Evolutionary conservation across 2,329 filamentous ascomycete genomes (phyloP).

Genomic region (Gliomastix tumulicola): DNA sequence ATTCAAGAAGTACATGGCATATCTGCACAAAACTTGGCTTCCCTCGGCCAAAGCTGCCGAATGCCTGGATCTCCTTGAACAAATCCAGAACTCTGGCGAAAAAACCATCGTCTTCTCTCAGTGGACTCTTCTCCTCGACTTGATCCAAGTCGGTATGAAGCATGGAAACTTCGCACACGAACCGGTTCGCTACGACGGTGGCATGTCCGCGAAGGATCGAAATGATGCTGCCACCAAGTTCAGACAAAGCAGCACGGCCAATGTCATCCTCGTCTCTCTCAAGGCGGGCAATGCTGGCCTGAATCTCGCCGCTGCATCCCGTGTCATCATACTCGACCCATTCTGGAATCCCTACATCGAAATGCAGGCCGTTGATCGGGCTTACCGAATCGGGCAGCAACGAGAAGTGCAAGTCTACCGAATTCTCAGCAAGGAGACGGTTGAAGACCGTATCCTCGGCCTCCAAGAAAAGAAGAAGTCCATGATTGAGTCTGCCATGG

Average conservation of each 20-base stretch:
- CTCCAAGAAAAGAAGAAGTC: conserved; percentile 74
- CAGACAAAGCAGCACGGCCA: conserved; percentile 55
- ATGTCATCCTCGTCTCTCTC: conserved; percentile 75
- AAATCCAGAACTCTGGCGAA: conserved; percentile 53
- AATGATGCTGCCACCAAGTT: conserved; percentile 63
- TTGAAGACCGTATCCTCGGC: conserved; percentile 79
- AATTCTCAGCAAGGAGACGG: conserved; percentile 67
- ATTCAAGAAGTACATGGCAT: conserved; percentile 62
- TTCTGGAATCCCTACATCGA: conserved; percentile 95
- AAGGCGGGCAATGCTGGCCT: conserved; percentile 78
- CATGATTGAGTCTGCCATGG: conserved; percentile 71
- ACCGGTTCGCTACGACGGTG: conserved; percentile 72
- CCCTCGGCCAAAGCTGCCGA: conserved; percentile 79
- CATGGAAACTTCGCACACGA: conserved; percentile 51
- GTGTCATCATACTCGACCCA: conserved; percentile 85
- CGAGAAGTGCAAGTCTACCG: conserved; percentile 72
- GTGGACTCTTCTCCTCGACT: conserved; percentile 68
- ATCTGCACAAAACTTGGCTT: conserved; percentile 62
- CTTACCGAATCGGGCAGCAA: conserved; percentile 79
- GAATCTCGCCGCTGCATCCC: conserved; percentile 75
- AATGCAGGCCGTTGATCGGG: conserved; percentile 85
- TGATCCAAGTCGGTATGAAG: conserved; percentile 66
- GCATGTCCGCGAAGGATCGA: conserved; percentile 62
- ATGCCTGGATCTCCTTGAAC: conserved; percentile 65
- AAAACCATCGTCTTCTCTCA: conserved; percentile 75